Base-by-base conservation (phyloP, 148 eudicot genomes). In the Arbutus unedo region DNA sequence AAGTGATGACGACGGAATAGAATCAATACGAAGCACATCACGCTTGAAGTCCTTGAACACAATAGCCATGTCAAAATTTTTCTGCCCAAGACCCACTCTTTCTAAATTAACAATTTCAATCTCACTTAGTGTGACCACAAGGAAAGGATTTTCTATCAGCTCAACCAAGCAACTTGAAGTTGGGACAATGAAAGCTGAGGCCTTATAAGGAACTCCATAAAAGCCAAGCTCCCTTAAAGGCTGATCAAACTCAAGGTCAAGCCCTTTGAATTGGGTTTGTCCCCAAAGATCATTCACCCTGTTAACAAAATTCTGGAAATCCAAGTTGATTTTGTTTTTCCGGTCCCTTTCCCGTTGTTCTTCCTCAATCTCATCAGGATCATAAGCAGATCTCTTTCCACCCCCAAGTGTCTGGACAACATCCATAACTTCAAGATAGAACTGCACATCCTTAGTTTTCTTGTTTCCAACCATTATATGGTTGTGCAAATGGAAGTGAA, bases 341-440 rank as follows among this genome's bases (percentile, higher is more conserved):
- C 99, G 85, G 3, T 93, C 94, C 68, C 99, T 86, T 55, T 96
- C 99, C 60, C 99, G 87, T 64, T 96, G 99, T 79, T 96, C 99
- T 85, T 96, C 99, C 89, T 96, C 99, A 14, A 96, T 93, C 88
- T 96, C 98, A 84, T 96, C 99, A 4, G 99, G 99, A 82, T 96
- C 99, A 82, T 96, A 96, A 2, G 97, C 91, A 71, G 99, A 96
- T 85, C 98, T 86, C 84, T 89, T 93, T 47, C 95, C 93, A 71
- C 99, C 97, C 73, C 99, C 99, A 41, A 96, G 83, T 43, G 93
- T 94, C 78, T 96, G 99, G 54, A 96, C 99, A 81, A 92, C 91
- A 81, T 96, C 99, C 99, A 96, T 96, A 81, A 96, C 99, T 86
- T 96, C 99, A 77, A 89, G 90, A 84, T 91, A 96, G 78, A 96